Conservation (phyloP, 176 grass and related monocot species). For the Triticum turgidum region DNA sequence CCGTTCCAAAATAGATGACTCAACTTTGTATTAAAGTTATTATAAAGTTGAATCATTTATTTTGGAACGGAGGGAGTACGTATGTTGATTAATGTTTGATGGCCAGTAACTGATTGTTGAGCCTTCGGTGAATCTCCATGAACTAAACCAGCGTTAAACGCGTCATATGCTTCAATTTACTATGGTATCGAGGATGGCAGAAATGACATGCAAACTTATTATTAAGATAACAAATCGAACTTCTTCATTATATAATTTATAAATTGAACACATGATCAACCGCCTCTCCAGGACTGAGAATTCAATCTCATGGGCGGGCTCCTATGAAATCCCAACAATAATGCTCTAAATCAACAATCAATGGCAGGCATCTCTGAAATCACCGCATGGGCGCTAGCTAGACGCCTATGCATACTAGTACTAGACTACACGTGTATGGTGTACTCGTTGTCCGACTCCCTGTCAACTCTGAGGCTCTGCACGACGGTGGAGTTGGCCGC, state of each 20-base stretch:
- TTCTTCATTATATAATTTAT: neutral
- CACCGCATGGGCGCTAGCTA: neutral
- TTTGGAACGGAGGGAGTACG: too few relatives aligned
- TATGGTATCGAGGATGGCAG: neutral
- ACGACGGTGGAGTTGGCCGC: conserved; percentile 43
- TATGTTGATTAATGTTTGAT: neutral
- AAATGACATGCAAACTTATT: neutral
- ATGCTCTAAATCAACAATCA: conserved; percentile 27
- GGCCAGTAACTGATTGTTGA: neutral
- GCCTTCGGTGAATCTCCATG: neutral
- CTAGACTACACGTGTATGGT: conserved; percentile 49
- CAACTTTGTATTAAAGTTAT: too few relatives aligned
- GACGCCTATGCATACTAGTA: neutral
- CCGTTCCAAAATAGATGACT: too few relatives aligned
- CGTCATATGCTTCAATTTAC: neutral
- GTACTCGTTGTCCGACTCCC: conserved; percentile 36
- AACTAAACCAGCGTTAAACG: neutral
- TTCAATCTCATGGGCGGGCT: conserved; percentile 40
- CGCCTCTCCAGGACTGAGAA: conserved; percentile 50
- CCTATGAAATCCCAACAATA: conserved; percentile 6
- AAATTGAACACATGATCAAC: conserved; percentile 26
- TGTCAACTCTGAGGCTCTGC: conserved; percentile 58
- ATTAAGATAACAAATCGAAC: conserved; percentile 28
- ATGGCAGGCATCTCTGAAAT: conserved; percentile 5
- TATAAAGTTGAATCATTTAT: too few relatives aligned